Conservation (phyloP, 2,329 filamentous ascomycete species). For the Trichoderma harzianum region DNA sequence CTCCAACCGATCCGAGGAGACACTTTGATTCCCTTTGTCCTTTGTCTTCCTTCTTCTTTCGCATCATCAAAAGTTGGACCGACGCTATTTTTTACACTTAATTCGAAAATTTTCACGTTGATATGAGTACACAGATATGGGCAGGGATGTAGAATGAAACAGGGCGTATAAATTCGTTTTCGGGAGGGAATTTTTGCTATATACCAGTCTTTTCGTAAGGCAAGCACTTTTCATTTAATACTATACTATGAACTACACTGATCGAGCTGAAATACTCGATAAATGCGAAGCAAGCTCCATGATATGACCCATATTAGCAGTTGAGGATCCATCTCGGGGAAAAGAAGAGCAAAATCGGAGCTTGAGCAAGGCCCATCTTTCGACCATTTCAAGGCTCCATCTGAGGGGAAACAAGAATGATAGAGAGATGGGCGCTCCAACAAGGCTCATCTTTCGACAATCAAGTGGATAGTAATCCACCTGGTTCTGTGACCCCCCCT, state of each 20-base stretch:
- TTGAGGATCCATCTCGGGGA: neutral
- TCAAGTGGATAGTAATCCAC: neutral
- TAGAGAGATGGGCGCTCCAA: neutral
- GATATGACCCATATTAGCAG: neutral
- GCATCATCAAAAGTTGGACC: neutral
- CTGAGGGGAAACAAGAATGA: neutral
- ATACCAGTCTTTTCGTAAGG: neutral
- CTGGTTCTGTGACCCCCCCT: neutral
- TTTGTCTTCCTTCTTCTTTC: neutral
- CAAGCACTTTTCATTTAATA: neutral
- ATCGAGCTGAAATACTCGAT: neutral
- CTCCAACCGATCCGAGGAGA: conserved; percentile 1
- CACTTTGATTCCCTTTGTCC: neutral
- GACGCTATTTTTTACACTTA: neutral
- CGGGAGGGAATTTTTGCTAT: neutral
- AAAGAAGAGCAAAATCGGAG: neutral
- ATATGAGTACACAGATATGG: neutral
- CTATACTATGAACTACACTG: neutral
- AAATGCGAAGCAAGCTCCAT: neutral
- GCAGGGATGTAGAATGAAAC: neutral
- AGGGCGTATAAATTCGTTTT: neutral
- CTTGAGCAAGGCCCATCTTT: neutral
- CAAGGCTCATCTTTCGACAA: neutral
- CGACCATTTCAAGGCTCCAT: neutral
- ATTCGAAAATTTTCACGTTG: neutral